phyloP scores from a whole-genome alignment of 116 monocot genomes.

The Cymodocea nodosa region DNA sequence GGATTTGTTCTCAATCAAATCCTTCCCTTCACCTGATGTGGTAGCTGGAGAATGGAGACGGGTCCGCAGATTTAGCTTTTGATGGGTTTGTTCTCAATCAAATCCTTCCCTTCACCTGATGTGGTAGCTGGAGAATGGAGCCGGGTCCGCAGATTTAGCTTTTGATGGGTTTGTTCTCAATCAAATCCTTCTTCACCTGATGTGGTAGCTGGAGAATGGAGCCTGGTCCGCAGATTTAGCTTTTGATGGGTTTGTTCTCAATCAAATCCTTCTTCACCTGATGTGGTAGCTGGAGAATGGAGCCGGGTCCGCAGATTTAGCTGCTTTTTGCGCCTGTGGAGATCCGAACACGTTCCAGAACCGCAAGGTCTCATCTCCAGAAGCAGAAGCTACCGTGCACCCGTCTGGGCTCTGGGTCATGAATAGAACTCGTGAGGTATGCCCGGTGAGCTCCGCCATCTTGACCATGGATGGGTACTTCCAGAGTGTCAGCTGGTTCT shows the following conservation, averaged over 20 bases:
- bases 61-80: too few species aligned
- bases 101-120: background rate
- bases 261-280: slow-evolving; percentile 24
- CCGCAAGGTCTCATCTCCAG: slow-evolving; percentile 61
- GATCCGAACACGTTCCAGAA: slow-evolving; percentile 76
- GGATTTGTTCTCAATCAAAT: background rate
- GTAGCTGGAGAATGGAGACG: slow-evolving; percentile 16
- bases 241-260: slow-evolving; percentile 44
- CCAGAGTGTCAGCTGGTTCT: slow-evolving; percentile 72
- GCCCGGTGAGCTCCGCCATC: slow-evolving; percentile 64
- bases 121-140: background rate
- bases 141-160: slow-evolving; percentile 18
- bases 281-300: slow-evolving; percentile 44
- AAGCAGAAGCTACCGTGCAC: slow-evolving; percentile 60
- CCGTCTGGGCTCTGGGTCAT: slow-evolving; percentile 83
- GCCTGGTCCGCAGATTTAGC: too few species aligned
- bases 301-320: slow-evolving; percentile 18
- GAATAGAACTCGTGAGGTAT: slow-evolving; percentile 61
- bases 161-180: slow-evolving; percentile 52
- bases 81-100: too few species aligned
- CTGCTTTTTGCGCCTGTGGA: slow-evolving; percentile 39
- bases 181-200: slow-evolving; percentile 26
- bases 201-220: slow-evolving; percentile 31
- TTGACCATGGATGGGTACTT: slow-evolving; percentile 81
- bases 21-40: slow-evolving; percentile 34